These are phyloP conservation scores for Kwoniella shandongensis DNA, from an alignment of 768 basidiomycete genomes.

Conservation along the genomic window DNA sequence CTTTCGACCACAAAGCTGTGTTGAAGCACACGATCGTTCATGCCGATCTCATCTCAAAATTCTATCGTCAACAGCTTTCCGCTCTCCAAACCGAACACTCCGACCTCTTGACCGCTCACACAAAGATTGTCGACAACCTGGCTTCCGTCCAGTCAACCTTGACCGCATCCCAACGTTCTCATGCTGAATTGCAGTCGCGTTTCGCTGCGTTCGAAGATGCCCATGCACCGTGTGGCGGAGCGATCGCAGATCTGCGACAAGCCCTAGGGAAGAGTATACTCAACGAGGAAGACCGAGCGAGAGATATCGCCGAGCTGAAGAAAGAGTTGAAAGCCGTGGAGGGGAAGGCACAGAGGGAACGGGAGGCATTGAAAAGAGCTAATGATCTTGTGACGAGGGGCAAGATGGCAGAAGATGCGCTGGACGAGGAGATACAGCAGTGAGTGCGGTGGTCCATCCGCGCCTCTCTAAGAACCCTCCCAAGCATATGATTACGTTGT, in stretches of 20 bases:
- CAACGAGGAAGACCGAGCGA: background rate
- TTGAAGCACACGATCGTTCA: constrained; percentile 19
- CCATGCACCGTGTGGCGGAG: constrained; percentile 19
- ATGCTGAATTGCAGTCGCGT: constrained; percentile 8
- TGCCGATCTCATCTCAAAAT: constrained; percentile 1
- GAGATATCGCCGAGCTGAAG: constrained; percentile 12
- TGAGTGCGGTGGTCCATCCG: constrained; percentile 53
- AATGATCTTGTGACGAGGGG: constrained; percentile 31
- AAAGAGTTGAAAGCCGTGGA: constrained; percentile 19
- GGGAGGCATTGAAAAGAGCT: constrained; percentile 34
- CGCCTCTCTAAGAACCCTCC: background rate
- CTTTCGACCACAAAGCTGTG: background rate
- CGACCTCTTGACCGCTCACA: constrained; percentile 1
- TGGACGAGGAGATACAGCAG: constrained; percentile 70
- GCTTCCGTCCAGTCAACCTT: constrained; percentile 3
- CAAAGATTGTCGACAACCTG: background rate
- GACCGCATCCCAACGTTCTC: constrained; percentile 13
- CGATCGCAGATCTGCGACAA: background rate
- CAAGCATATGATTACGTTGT: background rate
- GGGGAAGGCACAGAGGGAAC: constrained; percentile 20
- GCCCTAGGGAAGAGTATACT: background rate
- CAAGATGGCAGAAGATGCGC: constrained; percentile 66
- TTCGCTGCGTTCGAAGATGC: constrained; percentile 11
- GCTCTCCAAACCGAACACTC: background rate
- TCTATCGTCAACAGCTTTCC: constrained; percentile 9